Percentiles rank a stretch among this genome's conserved stretches.
Evolutionary conservation across 2,329 filamentous ascomycete genomes (phyloP).

Genomic region (Stemphylium vesicarium): DNA sequence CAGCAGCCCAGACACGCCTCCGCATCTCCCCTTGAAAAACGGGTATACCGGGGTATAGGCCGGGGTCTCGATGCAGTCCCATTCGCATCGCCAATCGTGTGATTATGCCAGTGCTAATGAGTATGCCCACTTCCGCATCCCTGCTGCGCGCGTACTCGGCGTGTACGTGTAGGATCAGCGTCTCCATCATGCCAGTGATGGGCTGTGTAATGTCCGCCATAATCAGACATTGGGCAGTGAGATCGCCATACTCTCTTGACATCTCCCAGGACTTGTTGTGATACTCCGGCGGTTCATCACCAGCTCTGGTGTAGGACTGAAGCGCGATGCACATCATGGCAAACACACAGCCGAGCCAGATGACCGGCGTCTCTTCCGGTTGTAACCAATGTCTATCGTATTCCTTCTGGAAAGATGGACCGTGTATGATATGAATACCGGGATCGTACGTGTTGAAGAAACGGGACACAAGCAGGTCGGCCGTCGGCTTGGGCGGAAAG

Average conservation of each 20-base stretch:
- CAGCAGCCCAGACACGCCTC: constrained; percentile 69
- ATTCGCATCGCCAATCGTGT: constrained; percentile 71
- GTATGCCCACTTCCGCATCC: constrained; percentile 74
- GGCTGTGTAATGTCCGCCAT: constrained; percentile 79
- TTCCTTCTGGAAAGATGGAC: constrained; percentile 77
- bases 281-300: constrained; percentile 81
- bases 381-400: constrained; percentile 74
- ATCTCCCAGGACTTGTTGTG: constrained; percentile 65
- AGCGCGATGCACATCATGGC: constrained; percentile 78
- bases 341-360: constrained; percentile 81
- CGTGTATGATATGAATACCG: constrained; percentile 63
- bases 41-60: constrained; percentile 73
- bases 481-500: constrained; percentile 79
- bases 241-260: constrained; percentile 65
- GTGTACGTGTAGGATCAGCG: constrained; percentile 75
- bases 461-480: constrained; percentile 83
- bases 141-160: constrained; percentile 75
- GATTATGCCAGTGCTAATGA: constrained; percentile 66
- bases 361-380: constrained; percentile 73
- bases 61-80: constrained; percentile 80
- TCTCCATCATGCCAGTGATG: constrained; percentile 77
- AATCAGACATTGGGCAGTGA: constrained; percentile 79
- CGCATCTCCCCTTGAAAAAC: constrained; percentile 78
- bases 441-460: constrained; percentile 87
- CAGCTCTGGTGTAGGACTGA: constrained; percentile 78